phyloP scores from a whole-genome alignment of 2,329 filamentous ascomycete species.

The Seiridium cupressi region DNA sequence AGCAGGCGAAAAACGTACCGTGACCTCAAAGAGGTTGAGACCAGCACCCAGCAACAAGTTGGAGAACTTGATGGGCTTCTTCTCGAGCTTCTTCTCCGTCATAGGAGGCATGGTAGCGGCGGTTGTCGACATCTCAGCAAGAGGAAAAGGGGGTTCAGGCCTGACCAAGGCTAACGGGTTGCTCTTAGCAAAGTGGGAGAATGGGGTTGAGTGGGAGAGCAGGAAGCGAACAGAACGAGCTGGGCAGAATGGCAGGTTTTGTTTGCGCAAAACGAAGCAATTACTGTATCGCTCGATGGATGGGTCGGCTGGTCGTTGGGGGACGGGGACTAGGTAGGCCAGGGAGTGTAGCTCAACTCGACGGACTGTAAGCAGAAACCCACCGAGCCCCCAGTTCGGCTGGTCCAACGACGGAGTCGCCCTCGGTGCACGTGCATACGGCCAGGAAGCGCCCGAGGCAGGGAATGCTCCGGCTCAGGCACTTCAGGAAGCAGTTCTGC shows the following conservation, averaged over 20 bases:
- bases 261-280: not conserved
- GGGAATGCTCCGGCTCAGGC: too few relatives aligned
- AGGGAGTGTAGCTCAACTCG: too few relatives aligned
- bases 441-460: too few relatives aligned
- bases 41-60: constrained; percentile 93
- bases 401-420: too few relatives aligned
- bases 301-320: not conserved
- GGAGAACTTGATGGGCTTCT: constrained; percentile 99
- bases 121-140: constrained; percentile 61
- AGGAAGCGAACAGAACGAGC: not conserved
- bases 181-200: constrained; percentile 43
- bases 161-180: constrained; percentile 95
- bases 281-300: not conserved
- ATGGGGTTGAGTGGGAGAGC: constrained; percentile 9
- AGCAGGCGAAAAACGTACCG: constrained; percentile 17
- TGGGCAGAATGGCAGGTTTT: not conserved
- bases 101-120: constrained; percentile 46
- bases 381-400: too few relatives aligned
- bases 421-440: too few relatives aligned
- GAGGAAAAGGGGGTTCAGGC: constrained; percentile 58
- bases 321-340: not conserved
- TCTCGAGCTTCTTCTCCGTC: constrained; percentile 67
- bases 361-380: too few relatives aligned
- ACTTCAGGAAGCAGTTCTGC: too few relatives aligned
- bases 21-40: constrained; percentile 92